Evolutionary conservation across 1,284 basidiomycete genomes (phyloP), one percentile per base, ranked within the genome.

Genomic region (Meira nashicola): DNA sequence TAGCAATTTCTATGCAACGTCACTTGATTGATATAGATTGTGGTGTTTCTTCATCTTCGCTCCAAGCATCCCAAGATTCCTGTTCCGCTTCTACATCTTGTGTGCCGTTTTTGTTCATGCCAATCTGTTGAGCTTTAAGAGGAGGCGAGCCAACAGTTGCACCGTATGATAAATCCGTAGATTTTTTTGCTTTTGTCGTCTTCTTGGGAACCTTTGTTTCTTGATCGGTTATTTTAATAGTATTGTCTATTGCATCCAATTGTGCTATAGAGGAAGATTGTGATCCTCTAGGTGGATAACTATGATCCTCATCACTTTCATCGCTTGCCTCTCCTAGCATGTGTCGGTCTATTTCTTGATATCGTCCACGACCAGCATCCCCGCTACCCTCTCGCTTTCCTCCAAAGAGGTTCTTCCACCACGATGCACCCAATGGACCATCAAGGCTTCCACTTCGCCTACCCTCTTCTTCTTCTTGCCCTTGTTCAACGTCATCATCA

Each of bases 251-350:
- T 33, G 28, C 28, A 33, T 48, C 46, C 46, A 48, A 15, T 25
- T 48, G 46, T 21, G 17, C 23, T n/a, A 48, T 14, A 17, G 46
- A 48, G 21, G 46, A 48, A 17, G 46, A 48, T 8, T n/a, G 17
- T 21, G 46, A 48, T 3, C 23, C 17, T 21, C 17, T 14, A 21
- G 46, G 46, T 21, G 55, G 55, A 21, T 56, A 56, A n/a, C 25
- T 23, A 49, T 56, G 56, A 25, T 55, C 47, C 11, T 40, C 53
- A 19, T 58, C 57, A n/a, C 41, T 39, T 15, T 55, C 54, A 11
- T 55, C 54, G 19, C 56, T 57, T 12, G 21, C 56, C 10, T 54
- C 46, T 37, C 56, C 56, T 11, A 57, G 28, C 23, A 57, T 28
- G 50, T 57, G 56, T 19, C 50, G 17, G 6, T 19, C n/a, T 19